Evolutionary conservation across 768 basidiomycete genomes (phyloP).

Genomic region (Xerocomellus intermedius): DNA sequence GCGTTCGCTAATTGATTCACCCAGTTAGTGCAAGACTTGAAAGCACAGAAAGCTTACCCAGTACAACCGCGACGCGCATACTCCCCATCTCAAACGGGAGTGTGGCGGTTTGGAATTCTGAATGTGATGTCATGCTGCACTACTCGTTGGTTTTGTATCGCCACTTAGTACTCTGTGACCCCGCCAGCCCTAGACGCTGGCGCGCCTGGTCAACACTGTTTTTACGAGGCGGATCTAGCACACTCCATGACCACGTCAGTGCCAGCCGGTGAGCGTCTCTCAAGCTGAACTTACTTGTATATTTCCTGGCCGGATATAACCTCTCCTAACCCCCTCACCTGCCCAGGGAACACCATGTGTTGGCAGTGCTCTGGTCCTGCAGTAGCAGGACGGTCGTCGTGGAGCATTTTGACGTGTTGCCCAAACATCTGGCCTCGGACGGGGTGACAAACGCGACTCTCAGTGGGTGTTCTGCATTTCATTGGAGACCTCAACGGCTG

Average conservation of each 20-base stretch:
- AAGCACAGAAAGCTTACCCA: slow-evolving; percentile 2
- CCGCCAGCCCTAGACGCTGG: neutral
- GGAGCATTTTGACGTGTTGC: neutral
- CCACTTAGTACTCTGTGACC: neutral
- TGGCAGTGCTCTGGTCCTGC: neutral
- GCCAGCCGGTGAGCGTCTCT: neutral
- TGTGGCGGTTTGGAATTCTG: slow-evolving; percentile 4
- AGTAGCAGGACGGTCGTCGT: neutral
- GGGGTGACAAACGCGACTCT: neutral
- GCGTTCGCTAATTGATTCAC: neutral
- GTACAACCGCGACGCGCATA: neutral
- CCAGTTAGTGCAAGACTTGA: neutral
- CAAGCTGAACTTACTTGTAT: neutral
- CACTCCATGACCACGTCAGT: neutral
- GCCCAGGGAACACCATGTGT: neutral
- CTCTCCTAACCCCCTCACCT: neutral
- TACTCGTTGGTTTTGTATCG: neutral
- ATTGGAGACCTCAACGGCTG: neutral
- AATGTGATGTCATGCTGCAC: neutral
- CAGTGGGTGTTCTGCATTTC: neutral
- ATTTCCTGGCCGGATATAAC: neutral
- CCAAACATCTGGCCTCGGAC: neutral
- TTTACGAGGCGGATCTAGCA: neutral
- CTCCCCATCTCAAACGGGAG: neutral
- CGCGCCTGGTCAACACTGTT: neutral